These are phyloP conservation scores for Colletotrichum tanaceti DNA, from an alignment of 2,329 filamentous ascomycete species.

Conservation along the genomic window DNA sequence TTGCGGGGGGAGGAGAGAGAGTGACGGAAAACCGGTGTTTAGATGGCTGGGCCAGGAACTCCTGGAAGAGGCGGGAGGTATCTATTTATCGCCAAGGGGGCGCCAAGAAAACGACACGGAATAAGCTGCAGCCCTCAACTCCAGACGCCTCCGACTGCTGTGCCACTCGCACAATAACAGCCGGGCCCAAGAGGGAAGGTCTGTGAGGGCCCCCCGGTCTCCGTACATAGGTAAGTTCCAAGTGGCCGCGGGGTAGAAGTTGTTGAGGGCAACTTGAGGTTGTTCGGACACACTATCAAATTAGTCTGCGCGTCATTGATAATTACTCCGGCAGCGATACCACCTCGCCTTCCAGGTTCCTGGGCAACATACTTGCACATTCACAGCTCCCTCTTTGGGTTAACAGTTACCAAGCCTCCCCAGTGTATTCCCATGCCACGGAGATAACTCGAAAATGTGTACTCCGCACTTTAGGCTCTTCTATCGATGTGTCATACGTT, in stretches of 20 bases:
- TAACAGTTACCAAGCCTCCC: no score
- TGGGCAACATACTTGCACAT: background rate
- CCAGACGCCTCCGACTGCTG: background rate
- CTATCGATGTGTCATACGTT: slow-evolving; percentile 9
- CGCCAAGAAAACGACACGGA: slow-evolving; percentile 27
- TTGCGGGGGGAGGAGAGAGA: slow-evolving; percentile 14
- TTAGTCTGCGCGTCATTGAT: background rate
- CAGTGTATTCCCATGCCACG: background rate
- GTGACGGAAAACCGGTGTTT: background rate
- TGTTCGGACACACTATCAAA: background rate
- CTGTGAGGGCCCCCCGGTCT: background rate
- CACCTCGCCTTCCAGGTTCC: background rate
- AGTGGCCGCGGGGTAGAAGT: no score
- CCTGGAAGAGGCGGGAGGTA: background rate
- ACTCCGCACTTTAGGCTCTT: background rate
- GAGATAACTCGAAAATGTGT: slow-evolving; percentile 2
- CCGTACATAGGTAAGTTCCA: background rate
- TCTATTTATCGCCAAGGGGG: slow-evolving; percentile 28
- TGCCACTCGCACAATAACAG: slow-evolving; percentile 19
- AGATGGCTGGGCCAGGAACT: no score
- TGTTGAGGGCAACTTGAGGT: no score
- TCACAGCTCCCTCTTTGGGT: slow-evolving; percentile 2
- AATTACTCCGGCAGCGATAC: background rate
- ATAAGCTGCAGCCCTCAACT: slow-evolving; percentile 4
- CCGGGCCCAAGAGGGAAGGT: slow-evolving; percentile 30